Evolutionary conservation across 257 asterid species (phyloP), one percentile per base, ranked within the genome.

Genomic region (Solanum neorickii): DNA sequence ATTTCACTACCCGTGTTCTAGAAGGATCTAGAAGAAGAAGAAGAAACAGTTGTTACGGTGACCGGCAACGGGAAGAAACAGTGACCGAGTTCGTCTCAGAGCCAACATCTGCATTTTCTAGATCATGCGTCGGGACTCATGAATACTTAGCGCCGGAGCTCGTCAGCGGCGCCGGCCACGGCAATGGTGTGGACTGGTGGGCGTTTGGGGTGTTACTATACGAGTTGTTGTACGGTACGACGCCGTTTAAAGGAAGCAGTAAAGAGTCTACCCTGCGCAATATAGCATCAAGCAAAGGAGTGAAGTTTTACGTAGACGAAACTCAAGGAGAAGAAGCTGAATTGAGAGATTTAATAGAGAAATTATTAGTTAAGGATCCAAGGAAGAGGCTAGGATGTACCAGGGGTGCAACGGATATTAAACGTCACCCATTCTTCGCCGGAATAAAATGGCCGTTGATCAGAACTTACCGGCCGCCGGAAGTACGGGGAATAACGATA

Each of bases 181-280:
- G 99, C 0, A 96, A 94, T 89, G 98, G 99, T 1, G 99, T 96
- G 3, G 99, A 96, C 73, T 96, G 98, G 99, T 96, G 99, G 98
- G 99, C 98, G 1, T 95, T 96, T 35, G 98, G 99, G 84, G 93
- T 96, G 1, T 86, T 96, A 87, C 86, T 95, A 0, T 96, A 93
- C 85, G 99, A 96, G 85, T 87, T 96, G 5, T 12, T 96, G 56
- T 87, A 88, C 65, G 99, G 99, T 0, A 90, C 93, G 83, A 96
- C 99, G 52, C 98, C 98, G 89, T 96, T 93, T 76, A 95, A 95
- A 31, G 99, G 98, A 2, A 89, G 91, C 76, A 95, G 94, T 65
- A 96, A 96, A 88, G 99, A 96, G 90, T 91, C 98, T 18, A 96
- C 99, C 69, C 93, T 96, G 88, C 98, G 98, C 87, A 96, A 96